Conservation (phyloP, 108 stramenopile species). For the Skeletonema tropicum region DNA sequence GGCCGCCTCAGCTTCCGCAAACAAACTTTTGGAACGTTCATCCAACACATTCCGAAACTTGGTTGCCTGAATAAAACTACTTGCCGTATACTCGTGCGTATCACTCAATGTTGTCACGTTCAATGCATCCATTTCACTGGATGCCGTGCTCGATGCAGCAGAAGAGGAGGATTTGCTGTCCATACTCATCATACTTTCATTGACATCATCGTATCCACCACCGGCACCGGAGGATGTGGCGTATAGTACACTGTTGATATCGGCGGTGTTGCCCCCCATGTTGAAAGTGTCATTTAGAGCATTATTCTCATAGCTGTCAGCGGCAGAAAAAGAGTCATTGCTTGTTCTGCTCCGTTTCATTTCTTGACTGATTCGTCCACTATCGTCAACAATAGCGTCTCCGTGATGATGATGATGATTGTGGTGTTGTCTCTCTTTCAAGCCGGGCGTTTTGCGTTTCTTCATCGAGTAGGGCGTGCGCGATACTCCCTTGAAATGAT, state of each 20-base stretch:
- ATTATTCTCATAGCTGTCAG: not conserved
- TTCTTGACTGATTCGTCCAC: slow-evolving; percentile 16
- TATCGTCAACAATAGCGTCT: not conserved
- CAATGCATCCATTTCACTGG: slow-evolving; percentile 14
- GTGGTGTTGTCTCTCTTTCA: not conserved
- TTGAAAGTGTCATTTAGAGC: slow-evolving; percentile 34
- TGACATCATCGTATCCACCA: not conserved
- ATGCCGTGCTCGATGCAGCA: not conserved
- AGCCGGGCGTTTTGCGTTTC: slow-evolving; percentile 7
- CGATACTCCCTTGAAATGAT: slow-evolving; percentile 22
- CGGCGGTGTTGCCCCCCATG: slow-evolving; percentile 35
- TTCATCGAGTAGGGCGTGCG: slow-evolving; percentile 24
- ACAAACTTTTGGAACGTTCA: slow-evolving; percentile 28
- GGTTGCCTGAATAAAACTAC: slow-evolving; percentile 64
- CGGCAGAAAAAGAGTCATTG: not conserved
- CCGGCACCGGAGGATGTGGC: slow-evolving; percentile 1
- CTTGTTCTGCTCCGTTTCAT: not conserved
- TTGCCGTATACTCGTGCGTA: slow-evolving; percentile 79
- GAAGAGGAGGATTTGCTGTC: slow-evolving; percentile 4
- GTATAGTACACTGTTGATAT: slow-evolving; percentile 24
- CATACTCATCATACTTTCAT: slow-evolving; percentile 20
- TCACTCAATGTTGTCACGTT: slow-evolving; percentile 62
- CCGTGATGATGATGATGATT: not conserved
- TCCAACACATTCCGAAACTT: slow-evolving; percentile 38
- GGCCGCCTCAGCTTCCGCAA: not conserved